These are phyloP conservation scores for Paxillus involutus DNA, from an alignment of 768 basidiomycete genomes.

Conservation along the genomic window DNA sequence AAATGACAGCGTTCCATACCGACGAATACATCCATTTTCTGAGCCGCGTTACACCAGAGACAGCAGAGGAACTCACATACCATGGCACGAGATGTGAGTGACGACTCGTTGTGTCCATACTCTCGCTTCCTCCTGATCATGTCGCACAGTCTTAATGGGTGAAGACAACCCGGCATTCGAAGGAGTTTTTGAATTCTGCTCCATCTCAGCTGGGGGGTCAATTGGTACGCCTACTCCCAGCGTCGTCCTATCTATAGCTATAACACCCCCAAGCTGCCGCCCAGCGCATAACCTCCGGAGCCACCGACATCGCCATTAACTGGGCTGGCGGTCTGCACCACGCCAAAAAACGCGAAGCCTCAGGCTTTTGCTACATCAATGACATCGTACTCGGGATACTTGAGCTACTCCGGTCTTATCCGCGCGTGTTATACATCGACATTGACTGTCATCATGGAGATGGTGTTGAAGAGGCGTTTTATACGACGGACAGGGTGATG, in stretches of 20 bases:
- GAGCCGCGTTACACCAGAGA: constrained; percentile 87
- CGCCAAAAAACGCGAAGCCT: constrained; percentile 98
- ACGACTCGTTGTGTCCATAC: background rate
- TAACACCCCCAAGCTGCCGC: constrained; percentile 62
- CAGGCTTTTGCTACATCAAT: constrained; percentile 99
- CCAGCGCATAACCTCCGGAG: constrained; percentile 72
- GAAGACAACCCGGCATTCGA: constrained; percentile 98
- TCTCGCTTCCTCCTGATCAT: constrained; percentile 3
- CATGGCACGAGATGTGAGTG: constrained; percentile 80
- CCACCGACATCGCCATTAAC: constrained; percentile 84
- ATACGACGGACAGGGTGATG: constrained; percentile 96
- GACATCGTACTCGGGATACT: constrained; percentile 95
- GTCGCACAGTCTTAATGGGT: constrained; percentile 54
- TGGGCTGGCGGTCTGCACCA: constrained; percentile 99
- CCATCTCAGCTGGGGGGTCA: constrained; percentile 94
- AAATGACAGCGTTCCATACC: constrained; percentile 94
- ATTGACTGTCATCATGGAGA: constrained; percentile 99
- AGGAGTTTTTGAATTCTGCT: constrained; percentile 95
- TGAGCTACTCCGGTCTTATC: constrained; percentile 81
- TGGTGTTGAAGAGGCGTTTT: constrained; percentile 98
- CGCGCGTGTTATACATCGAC: constrained; percentile 95
- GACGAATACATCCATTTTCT: constrained; percentile 98
- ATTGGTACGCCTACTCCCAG: constrained; percentile 57
- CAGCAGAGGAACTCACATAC: constrained; percentile 80
- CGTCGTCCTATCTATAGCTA: background rate